These are phyloP conservation scores for Zoysia matrella DNA, from an alignment of 202 grass and related monocot genomes.

Conservation along the genomic window DNA sequence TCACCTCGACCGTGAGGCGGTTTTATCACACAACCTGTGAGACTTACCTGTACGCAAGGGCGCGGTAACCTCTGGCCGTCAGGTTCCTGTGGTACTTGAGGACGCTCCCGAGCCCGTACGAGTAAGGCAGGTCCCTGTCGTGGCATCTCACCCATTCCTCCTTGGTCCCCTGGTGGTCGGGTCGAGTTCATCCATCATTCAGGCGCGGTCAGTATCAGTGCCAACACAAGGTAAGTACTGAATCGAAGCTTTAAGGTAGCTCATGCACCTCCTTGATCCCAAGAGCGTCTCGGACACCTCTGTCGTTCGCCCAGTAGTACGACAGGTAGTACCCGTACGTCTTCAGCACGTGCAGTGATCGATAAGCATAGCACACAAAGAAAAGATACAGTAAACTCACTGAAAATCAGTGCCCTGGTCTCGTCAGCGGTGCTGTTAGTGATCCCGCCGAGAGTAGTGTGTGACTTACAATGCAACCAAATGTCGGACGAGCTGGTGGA, in stretches of 20 bases:
- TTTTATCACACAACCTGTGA: neutral
- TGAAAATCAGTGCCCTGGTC: neutral
- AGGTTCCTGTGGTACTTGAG: constrained; percentile 54
- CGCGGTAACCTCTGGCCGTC: constrained; percentile 46
- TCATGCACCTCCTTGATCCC: constrained; percentile 37
- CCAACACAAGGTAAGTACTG: neutral
- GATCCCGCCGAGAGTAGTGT: no score
- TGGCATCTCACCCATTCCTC: constrained; percentile 53
- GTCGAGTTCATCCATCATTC: neutral
- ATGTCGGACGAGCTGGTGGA: constrained; percentile 45
- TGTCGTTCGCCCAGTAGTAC: constrained; percentile 57
- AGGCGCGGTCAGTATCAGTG: neutral
- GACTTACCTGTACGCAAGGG: constrained; percentile 52
- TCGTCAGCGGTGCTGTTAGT: neutral
- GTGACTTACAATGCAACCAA: constrained; percentile 54
- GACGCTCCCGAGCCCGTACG: neutral
- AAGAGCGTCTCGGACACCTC: constrained; percentile 35
- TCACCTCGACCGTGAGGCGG: neutral
- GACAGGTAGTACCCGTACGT: constrained; percentile 44
- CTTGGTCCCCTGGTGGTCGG: constrained; percentile 34
- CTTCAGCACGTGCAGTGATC: neutral
- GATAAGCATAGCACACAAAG: neutral
- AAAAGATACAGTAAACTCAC: neutral
- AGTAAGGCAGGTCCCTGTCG: neutral
- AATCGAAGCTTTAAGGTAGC: neutral